Evolutionary conservation across 1,284 basidiomycete species (phyloP), one percentile per base, ranked within the genome.

Genomic region (Salmacisia buchloeana): DNA sequence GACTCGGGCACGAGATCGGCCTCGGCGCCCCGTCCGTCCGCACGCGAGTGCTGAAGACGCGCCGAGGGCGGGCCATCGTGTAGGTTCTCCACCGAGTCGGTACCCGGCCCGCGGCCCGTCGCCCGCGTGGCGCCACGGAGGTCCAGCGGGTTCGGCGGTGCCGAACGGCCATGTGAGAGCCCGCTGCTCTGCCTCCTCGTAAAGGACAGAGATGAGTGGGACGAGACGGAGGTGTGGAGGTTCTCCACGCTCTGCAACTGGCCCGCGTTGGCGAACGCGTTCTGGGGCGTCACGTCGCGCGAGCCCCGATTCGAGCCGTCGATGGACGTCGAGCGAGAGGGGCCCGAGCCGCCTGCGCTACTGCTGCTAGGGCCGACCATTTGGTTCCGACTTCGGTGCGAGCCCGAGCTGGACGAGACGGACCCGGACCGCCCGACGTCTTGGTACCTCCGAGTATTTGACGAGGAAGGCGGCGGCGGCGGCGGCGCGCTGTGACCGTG

Each of bases 211-310:
- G 49, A n/a, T 6, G 49, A 49, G 13, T n/a, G n/a, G n/a, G n/a
- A 33, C 6, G 49, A 29, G 12, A 31, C 27, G 10, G 49, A 54
- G 15, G 18, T 43, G 7, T 54, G 49, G 21, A 54, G 27, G 15
- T 54, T 54, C 6, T 54, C 49, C 27, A 54, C 49, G 29, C 49
- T 54, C 6, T 54, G 25, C 49, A 31, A 54, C 49, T 54, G 31
- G 49, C 27, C 49, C 31, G 49, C 31, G n/a, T n/a, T n/a, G 29
- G 49, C 15, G 41, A 43, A 43, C 6, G 18, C 41, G 12, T 15
- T 43, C n/a, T n/a, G n/a, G n/a, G n/a, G n/a, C n/a, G n/a, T n/a
- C n/a, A n/a, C n/a, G 41, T n/a, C 15, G 18, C 18, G 7, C 18
- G 10, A 43, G 10, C 18, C 10, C 18, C 41, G 18, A n/a, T 6